A percentile compares a stretch with the other conserved stretches of the same genome.
Conservation (phyloP, 176 grass and related monocot genomes). For the Avena eriantha region DNA sequence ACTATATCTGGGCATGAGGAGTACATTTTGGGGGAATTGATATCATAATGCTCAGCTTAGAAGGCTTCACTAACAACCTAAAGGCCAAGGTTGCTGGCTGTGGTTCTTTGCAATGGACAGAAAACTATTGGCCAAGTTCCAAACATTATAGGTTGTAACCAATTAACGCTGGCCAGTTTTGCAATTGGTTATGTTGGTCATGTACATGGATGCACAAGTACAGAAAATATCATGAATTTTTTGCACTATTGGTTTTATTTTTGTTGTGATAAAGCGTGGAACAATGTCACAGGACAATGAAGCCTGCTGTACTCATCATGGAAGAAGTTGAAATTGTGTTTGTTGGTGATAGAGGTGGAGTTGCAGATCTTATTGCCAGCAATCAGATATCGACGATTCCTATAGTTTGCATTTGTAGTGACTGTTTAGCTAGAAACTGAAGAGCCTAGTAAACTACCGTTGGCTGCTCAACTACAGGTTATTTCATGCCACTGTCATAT, state of each 20-base stretch:
- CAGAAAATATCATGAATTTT: slow-evolving; percentile 14
- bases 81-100: slow-evolving; percentile 51
- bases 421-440: neutral
- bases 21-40: no score
- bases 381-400: slow-evolving; percentile 83
- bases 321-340: slow-evolving; percentile 97
- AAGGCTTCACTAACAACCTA: slow-evolving; percentile 41
- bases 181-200: slow-evolving; percentile 34
- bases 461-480: no score
- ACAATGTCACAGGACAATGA: slow-evolving; percentile 58
- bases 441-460: no score
- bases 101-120: slow-evolving; percentile 85
- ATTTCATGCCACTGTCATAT: no score
- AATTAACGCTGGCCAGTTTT: slow-evolving; percentile 66
- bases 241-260: slow-evolving; percentile 21
- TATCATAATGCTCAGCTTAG: no score
- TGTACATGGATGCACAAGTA: slow-evolving; percentile 9
- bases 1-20: no score
- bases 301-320: slow-evolving; percentile 84
- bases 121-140: slow-evolving; percentile 84
- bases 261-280: slow-evolving; percentile 35
- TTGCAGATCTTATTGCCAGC: slow-evolving; percentile 96
- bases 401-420: slow-evolving; percentile 96
- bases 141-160: slow-evolving; percentile 87
- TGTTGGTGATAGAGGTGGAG: slow-evolving; percentile 97